Evolutionary conservation across 768 basidiomycete species (phyloP).

Genomic region (Suillus lakei): DNA sequence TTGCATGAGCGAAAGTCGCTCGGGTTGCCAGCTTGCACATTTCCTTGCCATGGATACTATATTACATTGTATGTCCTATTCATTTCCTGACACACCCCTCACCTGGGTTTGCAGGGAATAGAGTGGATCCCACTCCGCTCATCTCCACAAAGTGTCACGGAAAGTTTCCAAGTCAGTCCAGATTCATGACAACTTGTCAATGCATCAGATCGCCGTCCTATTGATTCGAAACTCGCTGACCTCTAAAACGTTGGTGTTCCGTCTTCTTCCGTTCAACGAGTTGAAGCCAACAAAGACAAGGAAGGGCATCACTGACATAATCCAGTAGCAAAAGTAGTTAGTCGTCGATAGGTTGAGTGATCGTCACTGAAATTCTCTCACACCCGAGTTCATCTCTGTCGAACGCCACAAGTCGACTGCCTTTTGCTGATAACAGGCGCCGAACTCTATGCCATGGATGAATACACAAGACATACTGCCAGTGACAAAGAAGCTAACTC

Average conservation of each 20-base stretch:
- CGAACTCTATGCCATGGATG: slow-evolving; percentile 1
- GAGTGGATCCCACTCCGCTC: background rate
- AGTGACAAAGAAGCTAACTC: slow-evolving; percentile 9
- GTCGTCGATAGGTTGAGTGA: slow-evolving; percentile 31
- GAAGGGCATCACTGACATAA: slow-evolving; percentile 29
- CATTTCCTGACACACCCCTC: too few species aligned
- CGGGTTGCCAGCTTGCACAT: slow-evolving; percentile 15
- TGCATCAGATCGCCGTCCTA: slow-evolving; percentile 13
- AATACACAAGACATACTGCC: slow-evolving; percentile 8
- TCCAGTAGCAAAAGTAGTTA: slow-evolving; percentile 18
- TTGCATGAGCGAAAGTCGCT: background rate
- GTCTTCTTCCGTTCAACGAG: slow-evolving; percentile 4
- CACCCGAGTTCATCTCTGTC: slow-evolving; percentile 32
- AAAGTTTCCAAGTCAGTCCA: background rate
- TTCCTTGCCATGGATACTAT: slow-evolving; percentile 36
- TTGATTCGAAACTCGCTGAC: slow-evolving; percentile 9
- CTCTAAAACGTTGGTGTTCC: slow-evolving; percentile 2
- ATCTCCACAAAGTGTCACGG: slow-evolving; percentile 4
- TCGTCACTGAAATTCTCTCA: slow-evolving; percentile 31
- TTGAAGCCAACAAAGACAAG: slow-evolving; percentile 9
- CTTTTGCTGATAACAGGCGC: slow-evolving; percentile 10
- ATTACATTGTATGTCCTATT: background rate
- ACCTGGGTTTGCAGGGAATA: background rate
- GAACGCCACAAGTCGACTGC: slow-evolving; percentile 30
- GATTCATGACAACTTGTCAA: slow-evolving; percentile 5